Evolutionary conservation across 176 grass and related monocot species (phyloP), one percentile per base, ranked within the genome.

Genomic region (Oryza australiensis): DNA sequence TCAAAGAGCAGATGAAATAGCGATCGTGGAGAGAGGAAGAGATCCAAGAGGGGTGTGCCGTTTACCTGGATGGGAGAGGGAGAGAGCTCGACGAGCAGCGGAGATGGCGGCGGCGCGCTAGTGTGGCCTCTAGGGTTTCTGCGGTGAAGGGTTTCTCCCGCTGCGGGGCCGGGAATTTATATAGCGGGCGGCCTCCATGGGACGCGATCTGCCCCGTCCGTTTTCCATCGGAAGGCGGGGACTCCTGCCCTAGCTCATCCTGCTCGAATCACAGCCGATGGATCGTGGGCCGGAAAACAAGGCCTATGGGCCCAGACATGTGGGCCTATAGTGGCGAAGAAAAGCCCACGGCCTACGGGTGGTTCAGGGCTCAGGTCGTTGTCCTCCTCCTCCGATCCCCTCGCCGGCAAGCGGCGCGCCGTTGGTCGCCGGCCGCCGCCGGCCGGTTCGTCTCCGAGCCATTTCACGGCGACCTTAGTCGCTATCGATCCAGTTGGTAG

Each of bases 31-130:
- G 38, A 40, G 38, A 40, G 38, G 9, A 9, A 11, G 38, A 40
- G 38, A 72, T 14, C 41, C 5, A 37, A 1, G 30, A 20, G 7
- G 23, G 23, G 10, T 1, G 20, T 10, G 40, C 0, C 57, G 6
- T 69, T 81, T 85, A 89, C 87, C 51, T 86, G 87, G 78, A 81
- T 82, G 66, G 40, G 45, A 30, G 78, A 66, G n/a, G 40, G 30
- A 57, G 66, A 76, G 26, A 72, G 26, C 79, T 16, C 33, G 68
- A 41, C 51, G 32, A n/a, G 55, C 37, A 51, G 9, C 14, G 13
- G 46, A 12, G 46, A 14, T 3, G 3, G 64, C 34, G 26, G 81
- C 55, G 55, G 32, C 2, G 70, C 0, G 80, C 14, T 66, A 14
- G 65, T 24, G 43, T 20, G 49, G 46, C n/a, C n/a, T 62, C 51